phyloP scores from a whole-genome alignment of 2,329 filamentous ascomycete species.

The Exophiala viscosa region DNA sequence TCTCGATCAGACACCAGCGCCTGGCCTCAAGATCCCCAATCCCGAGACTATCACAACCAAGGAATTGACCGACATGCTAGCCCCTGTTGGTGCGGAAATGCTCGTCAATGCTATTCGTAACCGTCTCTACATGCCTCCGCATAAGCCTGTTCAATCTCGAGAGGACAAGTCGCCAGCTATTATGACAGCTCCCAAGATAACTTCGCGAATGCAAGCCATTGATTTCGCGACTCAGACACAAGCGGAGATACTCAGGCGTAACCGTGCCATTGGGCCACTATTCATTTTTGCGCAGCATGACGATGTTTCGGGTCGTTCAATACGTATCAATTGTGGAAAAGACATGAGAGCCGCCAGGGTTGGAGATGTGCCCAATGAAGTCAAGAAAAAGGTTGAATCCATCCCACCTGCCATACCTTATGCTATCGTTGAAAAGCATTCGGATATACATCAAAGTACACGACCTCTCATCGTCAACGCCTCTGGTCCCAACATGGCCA shows the following conservation, averaged over 20 bases:
- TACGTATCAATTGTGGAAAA: conserved; percentile 18
- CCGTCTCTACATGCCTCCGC: conserved; percentile 62
- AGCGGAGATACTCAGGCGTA: conserved; percentile 50
- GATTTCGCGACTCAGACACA: conserved; percentile 55
- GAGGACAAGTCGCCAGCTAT: conserved; percentile 30
- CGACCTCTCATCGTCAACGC: conserved; percentile 39
- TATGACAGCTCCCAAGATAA: conserved; percentile 69
- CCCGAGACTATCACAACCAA: conserved; percentile 55
- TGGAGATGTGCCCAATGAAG: conserved; percentile 15
- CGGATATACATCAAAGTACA: conserved; percentile 31
- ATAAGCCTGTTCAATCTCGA: conserved; percentile 36
- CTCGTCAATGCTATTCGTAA: conserved; percentile 63
- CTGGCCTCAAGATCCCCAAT: conserved; percentile 52
- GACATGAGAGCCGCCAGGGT: conserved; percentile 10
- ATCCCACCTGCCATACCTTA: conserved; percentile 34
- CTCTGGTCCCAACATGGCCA: not conserved
- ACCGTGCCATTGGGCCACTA: conserved; percentile 23
- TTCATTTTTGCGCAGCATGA: conserved; percentile 1
- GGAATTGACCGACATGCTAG: conserved; percentile 55
- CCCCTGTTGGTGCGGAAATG: conserved; percentile 64
- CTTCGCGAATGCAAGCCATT: conserved; percentile 59
- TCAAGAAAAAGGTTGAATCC: conserved; percentile 1
- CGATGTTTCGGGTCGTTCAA: not conserved
- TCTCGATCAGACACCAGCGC: conserved; percentile 63
- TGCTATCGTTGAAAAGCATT: conserved; percentile 34